Evolutionary conservation across 768 basidiomycete genomes (phyloP).

Genomic region (Hypsizygus marmoreus): DNA sequence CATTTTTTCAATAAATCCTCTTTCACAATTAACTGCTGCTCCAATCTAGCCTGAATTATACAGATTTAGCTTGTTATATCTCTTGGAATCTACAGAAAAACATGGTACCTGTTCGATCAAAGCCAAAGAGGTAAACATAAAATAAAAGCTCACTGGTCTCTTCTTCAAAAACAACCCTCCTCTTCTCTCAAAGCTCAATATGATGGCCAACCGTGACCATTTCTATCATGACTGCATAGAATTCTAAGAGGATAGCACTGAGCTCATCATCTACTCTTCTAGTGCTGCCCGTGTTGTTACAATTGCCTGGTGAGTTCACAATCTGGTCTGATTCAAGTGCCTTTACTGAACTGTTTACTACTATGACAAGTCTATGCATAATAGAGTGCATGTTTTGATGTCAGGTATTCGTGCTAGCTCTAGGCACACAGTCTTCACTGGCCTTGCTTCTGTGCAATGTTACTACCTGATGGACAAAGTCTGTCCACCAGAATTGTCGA

Average conservation of each 20-base stretch:
- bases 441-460: conserved; percentile 5
- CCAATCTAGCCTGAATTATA: too few relatives aligned
- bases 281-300: background rate
- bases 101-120: too few relatives aligned
- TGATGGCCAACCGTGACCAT: too few relatives aligned
- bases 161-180: too few relatives aligned
- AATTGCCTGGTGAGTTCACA: background rate
- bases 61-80: too few relatives aligned
- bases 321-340: background rate
- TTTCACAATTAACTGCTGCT: too few relatives aligned
- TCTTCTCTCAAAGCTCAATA: too few relatives aligned
- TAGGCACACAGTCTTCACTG: background rate
- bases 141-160: too few relatives aligned
- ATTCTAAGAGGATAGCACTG: background rate
- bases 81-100: too few relatives aligned
- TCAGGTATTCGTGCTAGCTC: background rate
- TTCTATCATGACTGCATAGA: background rate
- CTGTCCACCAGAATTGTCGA: background rate
- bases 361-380: background rate
- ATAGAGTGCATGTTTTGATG: background rate
- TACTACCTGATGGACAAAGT: background rate
- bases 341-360: background rate
- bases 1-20: too few relatives aligned
- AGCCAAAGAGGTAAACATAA: too few relatives aligned
- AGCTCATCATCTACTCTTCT: background rate